Percentiles rank a stretch among this genome's conserved stretches.
These are phyloP conservation scores for Chlorella sp. DNA, from an alignment of 139 green algal species.

Conservation along the genomic window DNA sequence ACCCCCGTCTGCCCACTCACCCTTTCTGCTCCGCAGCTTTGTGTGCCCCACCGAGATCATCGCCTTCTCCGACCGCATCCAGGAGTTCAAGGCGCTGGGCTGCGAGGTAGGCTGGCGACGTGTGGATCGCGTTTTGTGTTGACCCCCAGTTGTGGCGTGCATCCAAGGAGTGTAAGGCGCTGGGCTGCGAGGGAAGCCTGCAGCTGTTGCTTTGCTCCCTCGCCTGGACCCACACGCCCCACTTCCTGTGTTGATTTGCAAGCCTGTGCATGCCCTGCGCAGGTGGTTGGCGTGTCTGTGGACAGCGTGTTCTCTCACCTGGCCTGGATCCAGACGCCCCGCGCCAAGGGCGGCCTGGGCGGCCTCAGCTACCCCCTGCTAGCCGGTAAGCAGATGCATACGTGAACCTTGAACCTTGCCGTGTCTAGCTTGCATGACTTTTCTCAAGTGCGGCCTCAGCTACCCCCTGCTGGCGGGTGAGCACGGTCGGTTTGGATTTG, in stretches of 20 bases:
- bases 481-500: neutral
- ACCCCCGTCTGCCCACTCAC: no score
- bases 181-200: neutral
- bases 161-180: neutral
- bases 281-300: slow-evolving; percentile 56
- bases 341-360: slow-evolving; percentile 62
- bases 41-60: slow-evolving; percentile 68
- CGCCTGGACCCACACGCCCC: no score
- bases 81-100: slow-evolving; percentile 53
- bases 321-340: slow-evolving; percentile 52
- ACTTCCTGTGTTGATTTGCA: neutral
- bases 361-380: slow-evolving; percentile 57
- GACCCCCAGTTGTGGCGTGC: no score
- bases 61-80: slow-evolving; percentile 54
- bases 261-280: neutral
- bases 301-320: slow-evolving; percentile 62
- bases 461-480: slow-evolving; percentile 52
- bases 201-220: no score
- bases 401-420: no score
- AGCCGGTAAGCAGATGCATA: neutral
- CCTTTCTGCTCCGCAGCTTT: neutral
- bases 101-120: slow-evolving; percentile 28
- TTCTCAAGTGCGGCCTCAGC: slow-evolving; percentile 44
- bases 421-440: no score
- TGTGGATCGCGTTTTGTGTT: no score